These are phyloP conservation scores for Rhexocercosporidium sp. DNA, from an alignment of 2,329 filamentous ascomycete genomes.

Conservation along the genomic window DNA sequence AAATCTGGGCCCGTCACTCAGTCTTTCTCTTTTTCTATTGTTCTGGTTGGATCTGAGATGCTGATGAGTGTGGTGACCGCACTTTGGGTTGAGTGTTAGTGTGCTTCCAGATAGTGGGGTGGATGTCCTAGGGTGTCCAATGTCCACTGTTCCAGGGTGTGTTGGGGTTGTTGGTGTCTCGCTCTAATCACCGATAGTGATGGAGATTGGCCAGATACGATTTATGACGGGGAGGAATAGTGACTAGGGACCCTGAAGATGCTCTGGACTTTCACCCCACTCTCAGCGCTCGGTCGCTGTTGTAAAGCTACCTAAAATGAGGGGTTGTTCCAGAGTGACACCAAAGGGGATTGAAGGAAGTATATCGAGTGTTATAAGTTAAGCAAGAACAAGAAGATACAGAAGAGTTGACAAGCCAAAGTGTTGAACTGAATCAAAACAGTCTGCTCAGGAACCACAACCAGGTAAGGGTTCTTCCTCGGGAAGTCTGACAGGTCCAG, in stretches of 20 bases:
- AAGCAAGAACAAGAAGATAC: neutral
- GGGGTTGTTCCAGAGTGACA: neutral
- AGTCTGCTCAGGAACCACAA: neutral
- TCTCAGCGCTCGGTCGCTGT: neutral
- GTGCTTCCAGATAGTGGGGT: slow-evolving; percentile 3
- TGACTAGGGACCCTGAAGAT: slow-evolving; percentile 1
- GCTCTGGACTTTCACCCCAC: slow-evolving; percentile 5
- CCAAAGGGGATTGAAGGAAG: neutral
- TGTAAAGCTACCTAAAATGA: neutral
- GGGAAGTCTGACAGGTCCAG: slow-evolving; percentile 2
- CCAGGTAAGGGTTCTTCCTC: neutral
- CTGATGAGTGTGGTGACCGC: neutral
- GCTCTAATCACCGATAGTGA: slow-evolving; percentile 9
- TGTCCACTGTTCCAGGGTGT: neutral
- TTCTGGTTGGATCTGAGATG: slow-evolving; percentile 6
- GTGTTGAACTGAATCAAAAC: neutral
- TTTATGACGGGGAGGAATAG: neutral
- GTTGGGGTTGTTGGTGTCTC: neutral
- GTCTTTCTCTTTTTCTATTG: neutral
- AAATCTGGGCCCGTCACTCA: neutral
- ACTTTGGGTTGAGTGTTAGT: neutral
- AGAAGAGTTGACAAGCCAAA: neutral
- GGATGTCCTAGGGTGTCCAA: neutral
- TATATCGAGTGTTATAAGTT: neutral
- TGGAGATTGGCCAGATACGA: neutral